These are phyloP conservation scores for Trichocomaceae sp. DNA, from an alignment of 2,329 filamentous ascomycete genomes.

Conservation along the genomic window DNA sequence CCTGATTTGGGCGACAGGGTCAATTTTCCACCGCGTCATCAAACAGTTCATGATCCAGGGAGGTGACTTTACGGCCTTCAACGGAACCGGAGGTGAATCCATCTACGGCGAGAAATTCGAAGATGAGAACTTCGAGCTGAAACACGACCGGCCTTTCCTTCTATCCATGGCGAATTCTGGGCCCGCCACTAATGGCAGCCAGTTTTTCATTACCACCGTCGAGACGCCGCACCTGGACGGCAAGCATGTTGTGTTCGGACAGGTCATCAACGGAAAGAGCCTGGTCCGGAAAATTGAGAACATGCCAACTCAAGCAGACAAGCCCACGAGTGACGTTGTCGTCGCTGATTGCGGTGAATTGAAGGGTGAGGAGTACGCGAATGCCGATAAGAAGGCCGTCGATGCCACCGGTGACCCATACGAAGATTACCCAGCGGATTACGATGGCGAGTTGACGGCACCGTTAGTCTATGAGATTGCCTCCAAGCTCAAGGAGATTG, in stretches of 20 bases:
- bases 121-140: conserved; percentile 88
- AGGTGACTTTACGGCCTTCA: conserved; percentile 90
- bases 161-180: conserved; percentile 98
- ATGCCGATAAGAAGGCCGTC: conserved; percentile 60
- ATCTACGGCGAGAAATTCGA: conserved; percentile 98
- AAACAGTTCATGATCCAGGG: conserved; percentile 99
- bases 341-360: conserved; percentile 86
- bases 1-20: conserved; percentile 46
- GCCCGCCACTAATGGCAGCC: conserved; percentile 88
- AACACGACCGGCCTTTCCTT: conserved; percentile 89
- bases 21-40: conserved; percentile 90
- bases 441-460: conserved; percentile 54
- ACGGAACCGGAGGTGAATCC: conserved; percentile 91
- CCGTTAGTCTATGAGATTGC: conserved; percentile 70
- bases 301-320: conserved; percentile 68
- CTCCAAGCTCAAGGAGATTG: conserved; percentile 78
- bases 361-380: conserved; percentile 60
- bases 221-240: conserved; percentile 88
- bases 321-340: conserved; percentile 64
- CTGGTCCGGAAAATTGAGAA: conserved; percentile 87
- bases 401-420: conserved; percentile 84
- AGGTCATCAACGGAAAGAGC: conserved; percentile 88
- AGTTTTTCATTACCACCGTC: conserved; percentile 97
- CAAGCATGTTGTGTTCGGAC: conserved; percentile 96
- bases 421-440: conserved; percentile 93